A percentile compares a stretch with the other conserved stretches of the same genome.
These are phyloP conservation scores for Ephemerocybe angulata DNA, from an alignment of 768 basidiomycete species.

Conservation along the genomic window DNA sequence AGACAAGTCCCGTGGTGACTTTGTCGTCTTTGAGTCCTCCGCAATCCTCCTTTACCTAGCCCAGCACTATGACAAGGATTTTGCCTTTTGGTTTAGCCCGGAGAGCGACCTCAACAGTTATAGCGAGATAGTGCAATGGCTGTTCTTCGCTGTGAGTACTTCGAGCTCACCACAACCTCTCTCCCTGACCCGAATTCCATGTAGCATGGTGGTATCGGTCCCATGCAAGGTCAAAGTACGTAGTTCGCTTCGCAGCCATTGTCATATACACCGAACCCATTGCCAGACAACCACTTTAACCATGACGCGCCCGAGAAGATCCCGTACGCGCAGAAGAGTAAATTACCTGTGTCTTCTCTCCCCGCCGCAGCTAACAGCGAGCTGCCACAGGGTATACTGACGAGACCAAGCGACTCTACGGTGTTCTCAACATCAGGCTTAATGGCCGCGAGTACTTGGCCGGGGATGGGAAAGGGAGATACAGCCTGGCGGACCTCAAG, in stretches of 20 bases:
- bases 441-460: conserved; percentile 72
- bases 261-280: too few species aligned
- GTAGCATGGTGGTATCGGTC: conserved; percentile 79
- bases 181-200: too few species aligned
- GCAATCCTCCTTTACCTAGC: conserved; percentile 83
- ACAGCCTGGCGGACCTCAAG: conserved; percentile 72
- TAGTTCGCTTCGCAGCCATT: too few species aligned
- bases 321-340: conserved; percentile 65
- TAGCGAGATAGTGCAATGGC: conserved; percentile 79
- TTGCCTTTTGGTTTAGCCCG: conserved; percentile 62
- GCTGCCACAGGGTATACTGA: conserved; percentile 59
- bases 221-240: conserved; percentile 90
- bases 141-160: conserved; percentile 68
- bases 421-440: conserved; percentile 81
- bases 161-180: too few species aligned
- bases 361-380: too few species aligned
- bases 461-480: conserved; percentile 67
- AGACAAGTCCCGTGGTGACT: conserved; percentile 58
- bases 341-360: conserved; percentile 21
- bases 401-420: conserved; percentile 79
- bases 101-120: conserved; percentile 51
- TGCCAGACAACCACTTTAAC: conserved; percentile 73
- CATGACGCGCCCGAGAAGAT: conserved; percentile 62
- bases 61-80: conserved; percentile 77
- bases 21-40: conserved; percentile 70